These are phyloP conservation scores for Naematelia encephala DNA, from an alignment of 768 basidiomycete genomes.

Conservation along the genomic window DNA sequence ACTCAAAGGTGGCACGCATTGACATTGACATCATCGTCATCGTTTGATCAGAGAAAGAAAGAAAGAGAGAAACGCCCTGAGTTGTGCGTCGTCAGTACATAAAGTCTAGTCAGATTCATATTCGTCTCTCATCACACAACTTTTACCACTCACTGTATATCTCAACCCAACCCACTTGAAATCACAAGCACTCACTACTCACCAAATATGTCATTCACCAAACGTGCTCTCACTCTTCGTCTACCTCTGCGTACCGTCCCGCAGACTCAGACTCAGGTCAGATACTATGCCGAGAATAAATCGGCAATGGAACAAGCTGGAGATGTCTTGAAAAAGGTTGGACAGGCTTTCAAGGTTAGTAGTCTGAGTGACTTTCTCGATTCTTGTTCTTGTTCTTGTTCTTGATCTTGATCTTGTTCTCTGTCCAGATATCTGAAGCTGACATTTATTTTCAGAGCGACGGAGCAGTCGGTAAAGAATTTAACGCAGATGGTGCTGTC, in stretches of 20 bases:
- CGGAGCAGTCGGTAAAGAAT: constrained; percentile 32
- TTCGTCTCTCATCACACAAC: neutral
- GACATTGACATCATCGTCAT: neutral
- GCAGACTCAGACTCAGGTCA: neutral
- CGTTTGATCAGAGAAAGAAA: neutral
- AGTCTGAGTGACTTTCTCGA: neutral
- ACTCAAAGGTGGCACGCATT: neutral
- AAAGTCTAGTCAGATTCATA: too few species aligned
- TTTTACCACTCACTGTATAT: neutral
- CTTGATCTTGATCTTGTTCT: neutral
- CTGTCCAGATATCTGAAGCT: neutral
- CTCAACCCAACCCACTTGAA: neutral
- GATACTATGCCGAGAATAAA: constrained; percentile 2
- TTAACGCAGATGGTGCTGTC: constrained; percentile 33
- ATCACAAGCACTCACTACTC: too few species aligned
- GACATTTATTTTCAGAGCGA: constrained; percentile 20
- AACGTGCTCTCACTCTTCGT: neutral
- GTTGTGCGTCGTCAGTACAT: too few species aligned
- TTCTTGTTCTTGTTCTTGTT: neutral
- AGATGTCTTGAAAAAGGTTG: constrained; percentile 30
- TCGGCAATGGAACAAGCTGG: constrained; percentile 17
- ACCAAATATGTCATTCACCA: neutral
- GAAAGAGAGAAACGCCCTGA: too few species aligned
- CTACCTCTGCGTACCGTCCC: neutral
- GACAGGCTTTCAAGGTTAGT: constrained; percentile 40